These are phyloP conservation scores for Lichtheimia corymbifera DNA, from an alignment of 371 early-diverging fungal species.

Conservation along the genomic window DNA sequence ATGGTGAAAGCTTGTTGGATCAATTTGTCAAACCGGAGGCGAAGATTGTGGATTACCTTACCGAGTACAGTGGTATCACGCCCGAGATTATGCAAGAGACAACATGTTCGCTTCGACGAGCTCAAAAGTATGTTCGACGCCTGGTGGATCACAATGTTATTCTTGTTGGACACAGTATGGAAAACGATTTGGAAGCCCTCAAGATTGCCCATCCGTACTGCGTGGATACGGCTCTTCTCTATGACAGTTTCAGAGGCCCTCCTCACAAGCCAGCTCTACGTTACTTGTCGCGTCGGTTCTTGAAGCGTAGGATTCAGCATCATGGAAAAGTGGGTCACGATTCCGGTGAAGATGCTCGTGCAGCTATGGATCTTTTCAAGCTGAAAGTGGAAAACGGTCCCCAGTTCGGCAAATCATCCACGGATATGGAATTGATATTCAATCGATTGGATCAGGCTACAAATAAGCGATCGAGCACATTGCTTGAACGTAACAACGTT, in stretches of 20 bases:
- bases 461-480: conserved; percentile 38
- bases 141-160: conserved; percentile 64
- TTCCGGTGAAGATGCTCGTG: conserved; percentile 75
- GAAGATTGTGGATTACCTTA: conserved; percentile 72
- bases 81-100: conserved; percentile 53
- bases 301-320: conserved; percentile 66
- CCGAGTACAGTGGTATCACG: conserved; percentile 74
- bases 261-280: conserved; percentile 63
- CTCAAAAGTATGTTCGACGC: conserved; percentile 57
- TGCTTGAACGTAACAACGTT: conserved; percentile 38
- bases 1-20: conserved; percentile 61
- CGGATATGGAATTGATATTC: conserved; percentile 51
- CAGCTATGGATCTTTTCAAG: conserved; percentile 72
- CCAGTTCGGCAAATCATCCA: conserved; percentile 47
- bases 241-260: conserved; percentile 60
- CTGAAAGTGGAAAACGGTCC: conserved; percentile 54
- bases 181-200: conserved; percentile 41
- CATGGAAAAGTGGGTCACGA: conserved; percentile 66
- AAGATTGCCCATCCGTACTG: conserved; percentile 64
- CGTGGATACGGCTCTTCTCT: conserved; percentile 73
- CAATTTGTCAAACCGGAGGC: conserved; percentile 69
- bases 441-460: conserved; percentile 47
- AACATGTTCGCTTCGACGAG: conserved; percentile 56
- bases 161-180: conserved; percentile 46
- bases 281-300: conserved; percentile 54